phyloP scores from a whole-genome alignment of 192 early-diverging fungal genomes.

The Coemansia sp. region DNA sequence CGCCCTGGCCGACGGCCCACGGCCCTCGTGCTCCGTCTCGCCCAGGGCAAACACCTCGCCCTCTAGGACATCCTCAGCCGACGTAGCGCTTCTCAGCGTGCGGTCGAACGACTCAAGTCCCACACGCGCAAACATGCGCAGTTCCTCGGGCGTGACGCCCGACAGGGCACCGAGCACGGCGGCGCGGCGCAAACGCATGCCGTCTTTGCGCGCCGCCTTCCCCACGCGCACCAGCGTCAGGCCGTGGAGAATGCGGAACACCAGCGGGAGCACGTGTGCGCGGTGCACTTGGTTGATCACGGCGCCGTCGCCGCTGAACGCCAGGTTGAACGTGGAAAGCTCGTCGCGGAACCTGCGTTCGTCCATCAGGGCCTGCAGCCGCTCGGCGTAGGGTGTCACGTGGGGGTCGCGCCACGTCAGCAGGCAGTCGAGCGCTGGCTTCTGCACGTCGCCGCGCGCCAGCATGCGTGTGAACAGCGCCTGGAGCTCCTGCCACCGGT shows the following conservation, averaged over 20 bases:
- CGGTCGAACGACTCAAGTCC: constrained; percentile 76
- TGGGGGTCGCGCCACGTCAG: constrained; percentile 74
- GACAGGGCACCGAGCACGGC: constrained; percentile 84
- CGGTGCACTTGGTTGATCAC: constrained; percentile 67
- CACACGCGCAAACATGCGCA: constrained; percentile 72
- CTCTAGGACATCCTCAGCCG: constrained; percentile 33
- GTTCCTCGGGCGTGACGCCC: constrained; percentile 62
- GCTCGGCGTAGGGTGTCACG: constrained; percentile 70
- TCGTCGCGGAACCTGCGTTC: constrained; percentile 92
- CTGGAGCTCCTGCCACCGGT: constrained; percentile 21
- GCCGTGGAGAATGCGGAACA: constrained; percentile 86
- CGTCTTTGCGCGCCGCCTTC: constrained; percentile 67
- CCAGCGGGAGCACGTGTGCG: constrained; percentile 66
- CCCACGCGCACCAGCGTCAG: constrained; percentile 80
- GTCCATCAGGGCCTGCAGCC: constrained; percentile 72
- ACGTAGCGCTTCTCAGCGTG: constrained; percentile 30
- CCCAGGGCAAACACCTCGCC: constrained; percentile 32
- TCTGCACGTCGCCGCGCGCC: constrained; percentile 82
- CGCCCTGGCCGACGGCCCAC: constrained; percentile 33
- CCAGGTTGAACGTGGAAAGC: constrained; percentile 72
- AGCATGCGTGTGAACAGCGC: constrained; percentile 67
- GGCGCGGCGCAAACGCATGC: constrained; percentile 66
- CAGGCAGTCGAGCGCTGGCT: constrained; percentile 77
- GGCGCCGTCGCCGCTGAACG: constrained; percentile 55
- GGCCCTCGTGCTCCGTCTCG: constrained; percentile 11